These are phyloP conservation scores for Magnolia officinalis DNA, from an alignment of 164 flowering plant species.

Conservation along the genomic window DNA sequence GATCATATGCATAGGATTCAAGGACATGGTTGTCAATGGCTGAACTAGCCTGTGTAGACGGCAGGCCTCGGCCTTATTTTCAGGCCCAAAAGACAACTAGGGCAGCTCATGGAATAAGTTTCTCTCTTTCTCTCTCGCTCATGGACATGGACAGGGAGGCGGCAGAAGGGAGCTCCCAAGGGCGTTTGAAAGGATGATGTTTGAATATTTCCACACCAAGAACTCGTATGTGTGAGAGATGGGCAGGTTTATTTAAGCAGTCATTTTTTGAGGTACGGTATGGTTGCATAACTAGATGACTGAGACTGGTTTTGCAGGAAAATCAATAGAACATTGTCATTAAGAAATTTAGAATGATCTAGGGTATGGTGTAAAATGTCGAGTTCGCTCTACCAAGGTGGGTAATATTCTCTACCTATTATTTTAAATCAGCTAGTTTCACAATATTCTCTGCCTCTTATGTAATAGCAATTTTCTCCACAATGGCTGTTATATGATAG, in stretches of 20 bases:
- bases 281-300: neutral
- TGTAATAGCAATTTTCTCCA: too few relatives aligned
- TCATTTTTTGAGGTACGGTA: neutral
- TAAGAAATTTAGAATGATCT: neutral
- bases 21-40: neutral
- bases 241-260: neutral
- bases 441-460: too few relatives aligned
- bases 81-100: neutral
- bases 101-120: neutral
- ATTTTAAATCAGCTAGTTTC: too few relatives aligned
- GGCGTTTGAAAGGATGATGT: neutral
- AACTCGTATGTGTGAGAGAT: neutral
- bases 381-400: neutral
- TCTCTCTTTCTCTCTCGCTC: neutral
- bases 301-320: neutral
- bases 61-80: too few relatives aligned
- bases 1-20: neutral
- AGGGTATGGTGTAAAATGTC: neutral
- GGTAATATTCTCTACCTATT: too few relatives aligned
- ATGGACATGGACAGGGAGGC: constrained; percentile 12
- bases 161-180: constrained; percentile 10
- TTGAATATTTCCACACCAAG: neutral
- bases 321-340: neutral
- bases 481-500: too few relatives aligned
- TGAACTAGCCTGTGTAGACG: neutral